Evolutionary conservation across 2,329 filamentous ascomycete species (phyloP), one percentile per base, ranked within the genome.

Genomic region (Amauroascus niger): DNA sequence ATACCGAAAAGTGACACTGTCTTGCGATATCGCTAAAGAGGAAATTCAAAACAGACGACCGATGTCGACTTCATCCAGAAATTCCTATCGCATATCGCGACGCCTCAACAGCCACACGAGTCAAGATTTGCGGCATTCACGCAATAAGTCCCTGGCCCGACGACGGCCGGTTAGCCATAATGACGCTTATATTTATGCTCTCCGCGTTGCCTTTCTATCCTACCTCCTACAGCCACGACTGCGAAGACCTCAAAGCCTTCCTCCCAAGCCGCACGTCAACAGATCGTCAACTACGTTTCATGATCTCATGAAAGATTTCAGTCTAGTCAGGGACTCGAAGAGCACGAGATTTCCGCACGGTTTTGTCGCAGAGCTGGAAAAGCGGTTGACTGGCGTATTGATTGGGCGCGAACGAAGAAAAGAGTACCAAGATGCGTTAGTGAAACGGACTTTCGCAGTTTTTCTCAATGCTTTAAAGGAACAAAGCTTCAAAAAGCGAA

Each of bases 401-500:
- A 81, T 84, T 62, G 89, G 90, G 37, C 86, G 78, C 57, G 93
- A 97, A 72, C 83, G 78, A 61, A 79, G 91, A 65, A 88, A 87
- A 13, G 93, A 94, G 64, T 98, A 86, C 71, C 87, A 86, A 65
- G 93, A 98, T 74, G 77, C 87, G n/a, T 76, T 85, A 24, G 84
- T 98, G 59, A 96, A 95, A 73, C 81, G 91, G 57, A 94, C 88
- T 1, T 98, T 98, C 72, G 93, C 88, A 53, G 87, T 88, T 60
- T 95, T 95, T 59, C 85, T 96, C 67, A 96, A 91, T 55, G 86
- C 88, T 54, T 87, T 98, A 68, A 96, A 91, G 62, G 88, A 94
- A 58, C 83, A 84, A 57, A 83, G 81, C 44, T 96, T 96, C 65
- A 84, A 88, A 61, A 94, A 89, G 73, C 85, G 83, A 55, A 88